Percentiles rank a stretch among this genome's conserved stretches.
Conservation (phyloP, 2,329 filamentous ascomycete genomes). For the Fusarium illudens region DNA sequence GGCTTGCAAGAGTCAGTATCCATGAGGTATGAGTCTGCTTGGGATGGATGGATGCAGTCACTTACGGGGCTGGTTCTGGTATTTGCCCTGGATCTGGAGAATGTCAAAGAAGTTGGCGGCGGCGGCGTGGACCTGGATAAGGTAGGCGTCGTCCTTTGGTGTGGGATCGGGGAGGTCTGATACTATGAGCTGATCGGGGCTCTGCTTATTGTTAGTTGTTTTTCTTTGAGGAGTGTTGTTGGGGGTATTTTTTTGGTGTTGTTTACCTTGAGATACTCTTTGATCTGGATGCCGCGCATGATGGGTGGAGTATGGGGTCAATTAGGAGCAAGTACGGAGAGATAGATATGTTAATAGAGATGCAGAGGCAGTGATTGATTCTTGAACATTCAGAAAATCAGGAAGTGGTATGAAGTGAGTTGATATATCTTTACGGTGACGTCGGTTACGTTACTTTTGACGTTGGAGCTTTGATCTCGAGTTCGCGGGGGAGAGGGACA, state of each 20-base stretch:
- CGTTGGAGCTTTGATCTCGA: constrained; percentile 12
- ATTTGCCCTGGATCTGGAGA: constrained; percentile 93
- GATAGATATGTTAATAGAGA: neutral
- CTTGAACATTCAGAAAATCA: neutral
- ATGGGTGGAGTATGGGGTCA: constrained; percentile 40
- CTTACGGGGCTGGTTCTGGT: constrained; percentile 84
- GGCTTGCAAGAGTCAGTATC: constrained; percentile 48
- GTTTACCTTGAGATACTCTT: constrained; percentile 76
- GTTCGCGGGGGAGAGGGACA: constrained; percentile 33
- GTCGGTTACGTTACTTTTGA: constrained; percentile 18
- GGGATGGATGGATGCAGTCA: neutral
- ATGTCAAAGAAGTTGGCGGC: constrained; percentile 98
- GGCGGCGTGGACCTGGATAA: constrained; percentile 85
- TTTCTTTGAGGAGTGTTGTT: neutral
- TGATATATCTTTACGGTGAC: constrained; percentile 10
- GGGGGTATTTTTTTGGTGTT: neutral
- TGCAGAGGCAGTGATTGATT: neutral
- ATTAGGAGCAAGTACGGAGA: neutral
- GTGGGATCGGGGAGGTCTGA: constrained; percentile 77
- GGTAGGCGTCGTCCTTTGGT: constrained; percentile 78
- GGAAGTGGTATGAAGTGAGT: neutral
- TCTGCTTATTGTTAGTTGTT: constrained; percentile 55
- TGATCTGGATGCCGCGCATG: constrained; percentile 80
- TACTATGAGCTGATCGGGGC: constrained; percentile 80
- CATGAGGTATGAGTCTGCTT: neutral